Percentiles rank a stretch among this genome's conserved stretches.
Evolutionary conservation across 495 filamentous ascomycete species (phyloP).

Genomic region (Penicillium malachiteum): DNA sequence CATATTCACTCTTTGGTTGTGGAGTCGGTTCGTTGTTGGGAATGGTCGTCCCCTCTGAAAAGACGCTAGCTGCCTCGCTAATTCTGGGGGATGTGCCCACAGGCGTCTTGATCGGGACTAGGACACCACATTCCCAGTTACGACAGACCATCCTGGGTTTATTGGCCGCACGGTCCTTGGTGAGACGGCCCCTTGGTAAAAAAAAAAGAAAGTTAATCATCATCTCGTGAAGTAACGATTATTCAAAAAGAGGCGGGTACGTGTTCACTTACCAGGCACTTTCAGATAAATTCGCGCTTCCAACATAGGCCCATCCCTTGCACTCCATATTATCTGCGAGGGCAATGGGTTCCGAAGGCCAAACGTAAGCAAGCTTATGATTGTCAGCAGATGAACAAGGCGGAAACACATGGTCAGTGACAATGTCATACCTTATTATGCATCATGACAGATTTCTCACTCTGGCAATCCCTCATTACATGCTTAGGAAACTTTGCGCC

Average conservation of each 20-base stretch:
- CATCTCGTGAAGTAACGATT: background rate
- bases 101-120: conserved; percentile 53
- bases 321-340: conserved; percentile 25
- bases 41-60: background rate
- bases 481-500: conserved; percentile 62
- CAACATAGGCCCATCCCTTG: conserved; percentile 78
- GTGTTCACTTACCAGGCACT: conserved; percentile 72
- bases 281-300: conserved; percentile 88
- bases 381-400: conserved; percentile 1
- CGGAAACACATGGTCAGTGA: background rate
- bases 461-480: conserved; percentile 74
- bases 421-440: conserved; percentile 68
- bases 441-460: conserved; percentile 69
- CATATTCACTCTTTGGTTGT: background rate
- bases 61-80: background rate
- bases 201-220: background rate
- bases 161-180: conserved; percentile 62
- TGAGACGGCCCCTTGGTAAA: conserved; percentile 63
- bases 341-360: conserved; percentile 39
- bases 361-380: conserved; percentile 62
- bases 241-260: background rate
- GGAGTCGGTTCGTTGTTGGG: background rate
- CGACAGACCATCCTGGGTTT: conserved; percentile 73
- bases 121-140: conserved; percentile 96
- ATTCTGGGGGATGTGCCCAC: background rate